These are phyloP conservation scores for Suhomyces faveliae DNA, from an alignment of 805 yeast genomes.

Conservation along the genomic window DNA sequence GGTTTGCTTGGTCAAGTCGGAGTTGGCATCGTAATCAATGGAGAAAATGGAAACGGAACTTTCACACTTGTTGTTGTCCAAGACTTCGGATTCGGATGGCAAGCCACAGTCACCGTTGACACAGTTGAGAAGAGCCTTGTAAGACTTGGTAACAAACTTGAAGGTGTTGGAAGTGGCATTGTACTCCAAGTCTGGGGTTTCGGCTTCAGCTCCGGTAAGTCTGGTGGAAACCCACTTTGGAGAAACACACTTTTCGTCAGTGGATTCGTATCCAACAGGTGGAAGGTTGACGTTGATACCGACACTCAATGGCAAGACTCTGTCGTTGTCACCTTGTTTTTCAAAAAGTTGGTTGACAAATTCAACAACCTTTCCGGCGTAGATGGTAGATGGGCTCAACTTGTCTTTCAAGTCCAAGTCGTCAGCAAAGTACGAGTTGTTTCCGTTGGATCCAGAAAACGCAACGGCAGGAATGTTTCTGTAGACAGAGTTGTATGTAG, in stretches of 20 bases:
- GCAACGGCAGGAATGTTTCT: slow-evolving; percentile 52
- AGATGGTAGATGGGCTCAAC: slow-evolving; percentile 43
- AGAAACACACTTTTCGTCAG: slow-evolving; percentile 41
- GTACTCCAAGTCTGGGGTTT: slow-evolving; percentile 32
- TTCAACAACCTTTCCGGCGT: slow-evolving; percentile 40
- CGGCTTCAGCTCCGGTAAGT: slow-evolving; percentile 41
- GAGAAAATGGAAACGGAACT: slow-evolving; percentile 26
- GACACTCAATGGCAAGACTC: slow-evolving; percentile 41
- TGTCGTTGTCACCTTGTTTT: slow-evolving; percentile 34
- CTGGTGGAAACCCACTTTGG: slow-evolving; percentile 47
- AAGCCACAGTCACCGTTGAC: slow-evolving; percentile 43
- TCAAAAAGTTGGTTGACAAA: slow-evolving; percentile 38
- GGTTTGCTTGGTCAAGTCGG: slow-evolving; percentile 12
- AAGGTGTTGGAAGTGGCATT: slow-evolving; percentile 40
- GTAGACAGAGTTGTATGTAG: slow-evolving; percentile 46
- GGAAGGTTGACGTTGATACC: slow-evolving; percentile 54
- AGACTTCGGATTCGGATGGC: slow-evolving; percentile 41
- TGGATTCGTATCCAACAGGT: slow-evolving; percentile 27
- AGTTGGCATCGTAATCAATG: slow-evolving; percentile 30
- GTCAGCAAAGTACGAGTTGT: slow-evolving; percentile 51
- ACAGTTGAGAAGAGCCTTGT: slow-evolving; percentile 24
- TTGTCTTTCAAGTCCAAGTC: slow-evolving; percentile 40
- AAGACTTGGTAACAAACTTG: slow-evolving; percentile 12
- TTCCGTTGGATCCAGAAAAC: slow-evolving; percentile 48
- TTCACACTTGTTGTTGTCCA: slow-evolving; percentile 26